Evolutionary conservation across 2,329 filamentous ascomycete genomes (phyloP), one percentile per base, ranked within the genome.

Genomic region (Thielaviopsis euricoi): DNA sequence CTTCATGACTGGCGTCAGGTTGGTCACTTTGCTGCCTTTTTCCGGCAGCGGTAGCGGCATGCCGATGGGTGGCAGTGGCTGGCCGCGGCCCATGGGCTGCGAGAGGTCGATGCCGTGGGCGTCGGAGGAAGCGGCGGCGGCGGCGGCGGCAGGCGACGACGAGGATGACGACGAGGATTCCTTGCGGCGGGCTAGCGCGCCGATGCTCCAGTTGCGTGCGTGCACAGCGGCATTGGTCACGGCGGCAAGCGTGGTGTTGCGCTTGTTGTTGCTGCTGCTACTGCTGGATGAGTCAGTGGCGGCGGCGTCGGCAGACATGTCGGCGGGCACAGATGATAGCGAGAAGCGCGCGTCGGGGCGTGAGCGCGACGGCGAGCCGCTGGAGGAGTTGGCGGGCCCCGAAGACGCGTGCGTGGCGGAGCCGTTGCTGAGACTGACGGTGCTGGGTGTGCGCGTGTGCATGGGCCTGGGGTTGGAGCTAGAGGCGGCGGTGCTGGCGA

Each of bases 61-160:
- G 1, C 89, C 89, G 2, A 86, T 87, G 9, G 89, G 88, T 52
- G 88, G 89, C 19, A 95, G 73, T 1, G 89, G 89, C 64, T 86
- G 84, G 0, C 89, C 89, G 46, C 89, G 79, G 1, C 89, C 89
- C 73, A 94, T 89, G 1, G 89, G 89, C 64, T 87, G 80, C 62
- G 68, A 71, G 60, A 78, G 63, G 70, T 81, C 68, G 61, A 80
- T 66, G 66, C 66, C 25, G 19, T 33, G 13, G 13, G 56, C 23
- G 52, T 49, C 19, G n/a, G 17, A 15, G 12, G 29, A 6, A 6
- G 29, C 67, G 66, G 67, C 25, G 19, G 46, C n/a, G 13, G 55
- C 25, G 52, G 54, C n/a, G n/a, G 17, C 21, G n/a, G 5, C 29
- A 10, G 29, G 29, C 29, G 7, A 33, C 15, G 13, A 19, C 61